Conservation (phyloP, 2,329 filamentous ascomycete genomes). For the Alternaria brassicicola region DNA sequence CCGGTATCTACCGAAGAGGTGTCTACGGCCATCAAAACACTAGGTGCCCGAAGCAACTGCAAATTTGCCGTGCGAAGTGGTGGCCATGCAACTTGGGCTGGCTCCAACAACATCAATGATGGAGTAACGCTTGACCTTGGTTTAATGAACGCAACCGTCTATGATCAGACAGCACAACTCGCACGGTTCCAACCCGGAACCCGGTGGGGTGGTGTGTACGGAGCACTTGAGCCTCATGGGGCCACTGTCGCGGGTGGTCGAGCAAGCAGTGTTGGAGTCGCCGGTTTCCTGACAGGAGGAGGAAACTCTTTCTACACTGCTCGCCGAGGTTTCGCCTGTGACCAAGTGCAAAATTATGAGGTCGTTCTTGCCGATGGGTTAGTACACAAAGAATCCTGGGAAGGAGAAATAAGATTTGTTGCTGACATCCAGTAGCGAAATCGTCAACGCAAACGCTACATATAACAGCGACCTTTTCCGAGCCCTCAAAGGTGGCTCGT, state of each 20-base stretch:
- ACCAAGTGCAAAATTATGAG: conserved; percentile 39
- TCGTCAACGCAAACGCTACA: conserved; percentile 47
- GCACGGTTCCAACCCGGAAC: conserved; percentile 35
- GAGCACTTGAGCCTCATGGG: conserved; percentile 19
- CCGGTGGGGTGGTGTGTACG: conserved; percentile 47
- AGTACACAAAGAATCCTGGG: neutral
- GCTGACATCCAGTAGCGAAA: conserved; percentile 30
- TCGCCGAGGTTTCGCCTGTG: conserved; percentile 32
- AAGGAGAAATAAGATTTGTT: conserved; percentile 19
- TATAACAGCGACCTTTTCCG: conserved; percentile 48
- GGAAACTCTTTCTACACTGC: conserved; percentile 36
- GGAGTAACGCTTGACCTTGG: conserved; percentile 40
- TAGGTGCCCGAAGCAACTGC: conserved; percentile 3
- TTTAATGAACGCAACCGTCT: conserved; percentile 27
- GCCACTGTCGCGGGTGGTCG: conserved; percentile 33
- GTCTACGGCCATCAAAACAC: conserved; percentile 15
- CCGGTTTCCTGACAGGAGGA: conserved; percentile 36
- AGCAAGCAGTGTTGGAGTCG: conserved; percentile 35
- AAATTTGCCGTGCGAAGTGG: conserved; percentile 39
- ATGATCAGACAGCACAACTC: conserved; percentile 13
- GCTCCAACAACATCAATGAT: conserved; percentile 35
- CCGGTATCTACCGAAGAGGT: conserved; percentile 38
- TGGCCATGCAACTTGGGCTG: conserved; percentile 36
- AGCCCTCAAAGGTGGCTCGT: conserved; percentile 43
- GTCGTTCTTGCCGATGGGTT: conserved; percentile 48